Evolutionary conservation across 192 early-diverging fungal genomes (phyloP), one percentile per base, ranked within the genome.

Genomic region (Podila clonocystis): DNA sequence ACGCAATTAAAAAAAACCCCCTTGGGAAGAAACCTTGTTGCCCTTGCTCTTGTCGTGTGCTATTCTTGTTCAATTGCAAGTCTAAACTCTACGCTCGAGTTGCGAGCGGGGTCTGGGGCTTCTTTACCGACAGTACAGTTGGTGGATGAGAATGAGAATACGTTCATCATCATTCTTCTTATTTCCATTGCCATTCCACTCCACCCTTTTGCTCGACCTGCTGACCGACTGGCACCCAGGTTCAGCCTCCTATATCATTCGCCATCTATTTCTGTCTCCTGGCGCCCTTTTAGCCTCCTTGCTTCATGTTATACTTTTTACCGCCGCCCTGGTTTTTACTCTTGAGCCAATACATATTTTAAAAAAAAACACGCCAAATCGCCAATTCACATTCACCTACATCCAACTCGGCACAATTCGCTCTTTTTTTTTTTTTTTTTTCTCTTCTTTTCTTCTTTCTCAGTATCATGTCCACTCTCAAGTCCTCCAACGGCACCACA

Each of bases 401-500:
- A 55, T 55, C 4, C 52, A 24, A 24, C 24, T 55, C 2, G 52
- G 20, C 9, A 2, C 24, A 9, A 55, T 55, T 55, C 24, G 9
- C 24, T 61, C 3, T 61, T 33, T 61, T 33, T 34, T 9, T 12
- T 34, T 61, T 19, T 60, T 9, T 60, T 33, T n/a, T n/a, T n/a
- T 59, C 28, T 29, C 12, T 26, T 58, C 58, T 58, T 58, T 58
- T 29, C 9, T 26, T 30, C 17, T 20, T 61, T 31, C 17, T 31
- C 59, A 20, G 15, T 34, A 17, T 24, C 29, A 61, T 61, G 26
- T 19, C 59, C 22, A 34, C 9, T 30, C 26, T 61, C 29, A 61
- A 31, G 29, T 30, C 59, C 17, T 61, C 26, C 52, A 59, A 41
- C 24, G 48, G 48, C 52, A 72, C 63, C 48, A 50, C 62, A 17